Base-by-base conservation (phyloP, 169 alveolate genomes). In the Plasmodium berghei region DNA sequence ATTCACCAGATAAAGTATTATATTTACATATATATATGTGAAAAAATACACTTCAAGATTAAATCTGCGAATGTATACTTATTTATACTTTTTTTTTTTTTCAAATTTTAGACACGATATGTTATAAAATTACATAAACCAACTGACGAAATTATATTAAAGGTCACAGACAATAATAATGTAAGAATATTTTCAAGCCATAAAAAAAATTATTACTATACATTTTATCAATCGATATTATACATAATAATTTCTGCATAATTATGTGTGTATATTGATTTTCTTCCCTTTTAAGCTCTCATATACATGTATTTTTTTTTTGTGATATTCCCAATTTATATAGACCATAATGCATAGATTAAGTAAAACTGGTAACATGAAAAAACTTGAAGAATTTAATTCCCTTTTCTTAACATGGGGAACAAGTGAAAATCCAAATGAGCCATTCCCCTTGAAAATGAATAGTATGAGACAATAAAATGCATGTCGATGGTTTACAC, bases 41-140 rank as follows among this genome's bases (percentile, higher is more conserved):
- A 34, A 34, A 28, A 34, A 34, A 40, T 20, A 8, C 9, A 14
- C 9, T 26, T 20, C 5, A 26, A 62, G 26, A 62, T 10, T 20
- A 62, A 26, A 26, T 16, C 45, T 9, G 3, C n/a, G 10, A 12
- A 73, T 56, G 28, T 22, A 59, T 24, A 58, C 26, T 18, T 61
- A 22, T 24, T 10, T 22, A 49, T 49, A 69, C 20, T 16, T 16
- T 40, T 69, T 34, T 55, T 55, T 61, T 67, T 83, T 63, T 85
- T 70, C 16, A 52, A 34, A 48, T 49, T 69, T 52, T 61, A 85
- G 91, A 55, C 87, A 70, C 69, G 91, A 85, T 85, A 85, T 40
- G 91, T 85, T 34, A 85, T 85, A 58, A 85, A 85, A 72, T 85
- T 85, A 49, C 85, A 85, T 70, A 85, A 73, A 52, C 85, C 85